phyloP scores from a whole-genome alignment of 805 yeast genomes.

The Torulaspora maleeae region DNA sequence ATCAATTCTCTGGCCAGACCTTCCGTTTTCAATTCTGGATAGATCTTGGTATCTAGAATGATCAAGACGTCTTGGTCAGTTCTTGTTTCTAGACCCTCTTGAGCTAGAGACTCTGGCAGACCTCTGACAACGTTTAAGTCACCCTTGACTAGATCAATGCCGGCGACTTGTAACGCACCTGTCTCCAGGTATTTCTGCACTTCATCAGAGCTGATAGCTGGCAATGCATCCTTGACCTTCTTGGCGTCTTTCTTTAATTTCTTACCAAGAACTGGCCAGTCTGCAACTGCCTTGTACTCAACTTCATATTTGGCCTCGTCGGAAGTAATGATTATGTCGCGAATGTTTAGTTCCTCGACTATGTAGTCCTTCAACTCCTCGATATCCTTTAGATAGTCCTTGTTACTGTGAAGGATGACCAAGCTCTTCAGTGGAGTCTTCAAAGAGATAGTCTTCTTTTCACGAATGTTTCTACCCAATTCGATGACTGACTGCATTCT shows the following conservation, averaged over 20 bases:
- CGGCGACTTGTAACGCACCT: conserved; percentile 81
- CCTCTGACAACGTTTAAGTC: conserved; percentile 90
- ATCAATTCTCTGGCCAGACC: conserved; percentile 95
- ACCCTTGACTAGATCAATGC: conserved; percentile 79
- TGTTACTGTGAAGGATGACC: conserved; percentile 79
- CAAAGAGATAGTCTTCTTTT: conserved; percentile 86
- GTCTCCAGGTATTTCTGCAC: conserved; percentile 68
- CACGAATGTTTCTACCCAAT: conserved; percentile 93
- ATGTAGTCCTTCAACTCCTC: conserved; percentile 74
- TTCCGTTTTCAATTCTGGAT: conserved; percentile 85
- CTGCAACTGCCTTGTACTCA: conserved; percentile 90
- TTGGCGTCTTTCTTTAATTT: conserved; percentile 91
- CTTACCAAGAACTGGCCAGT: conserved; percentile 98
- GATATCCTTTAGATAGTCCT: conserved; percentile 68
- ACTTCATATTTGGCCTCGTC: conserved; percentile 92
- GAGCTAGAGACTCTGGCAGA: conserved; percentile 60
- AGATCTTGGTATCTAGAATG: conserved; percentile 80
- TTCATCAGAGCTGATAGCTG: conserved; percentile 70
- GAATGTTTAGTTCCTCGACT: conserved; percentile 85
- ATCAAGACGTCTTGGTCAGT: conserved; percentile 85
- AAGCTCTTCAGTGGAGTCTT: conserved; percentile 90
- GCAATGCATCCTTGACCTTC: conserved; percentile 91
- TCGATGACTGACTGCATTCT: conserved; percentile 98
- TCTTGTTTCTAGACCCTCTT: conserved; percentile 78
- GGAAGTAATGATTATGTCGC: conserved; percentile 78